Conservation (phyloP, 495 filamentous ascomycete genomes). For the Xylaria grammica region DNA sequence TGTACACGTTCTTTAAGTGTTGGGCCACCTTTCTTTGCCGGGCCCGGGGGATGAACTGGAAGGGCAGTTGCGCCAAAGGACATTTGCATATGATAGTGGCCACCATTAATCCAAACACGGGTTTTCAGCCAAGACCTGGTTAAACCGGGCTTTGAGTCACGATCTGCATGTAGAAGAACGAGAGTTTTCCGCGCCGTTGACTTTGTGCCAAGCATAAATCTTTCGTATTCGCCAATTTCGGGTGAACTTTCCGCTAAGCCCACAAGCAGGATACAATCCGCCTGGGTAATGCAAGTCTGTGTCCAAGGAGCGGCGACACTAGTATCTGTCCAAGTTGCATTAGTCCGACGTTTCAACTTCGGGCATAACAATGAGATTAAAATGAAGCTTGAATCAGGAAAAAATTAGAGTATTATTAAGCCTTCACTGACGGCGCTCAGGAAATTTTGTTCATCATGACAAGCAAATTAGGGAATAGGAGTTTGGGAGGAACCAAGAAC, state of each 20-base stretch:
- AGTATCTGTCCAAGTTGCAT: slow-evolving; percentile 62
- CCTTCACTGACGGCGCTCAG: slow-evolving; percentile 50
- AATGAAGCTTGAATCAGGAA: slow-evolving; percentile 41
- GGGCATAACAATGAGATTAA: background rate
- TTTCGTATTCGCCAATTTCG: slow-evolving; percentile 91
- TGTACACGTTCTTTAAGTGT: slow-evolving; percentile 92
- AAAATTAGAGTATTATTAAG: slow-evolving; percentile 53
- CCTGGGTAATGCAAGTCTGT: slow-evolving; percentile 95
- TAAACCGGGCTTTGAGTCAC: slow-evolving; percentile 82
- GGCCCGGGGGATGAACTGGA: slow-evolving; percentile 70
- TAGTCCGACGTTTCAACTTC: slow-evolving; percentile 18
- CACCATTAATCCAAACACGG: slow-evolving; percentile 97
- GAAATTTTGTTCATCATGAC: slow-evolving; percentile 50
- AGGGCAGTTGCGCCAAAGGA: slow-evolving; percentile 78
- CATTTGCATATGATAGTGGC: slow-evolving; percentile 98
- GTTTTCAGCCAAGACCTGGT: slow-evolving; percentile 92
- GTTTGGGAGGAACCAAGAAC: slow-evolving; percentile 27
- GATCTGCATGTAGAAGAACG: slow-evolving; percentile 89
- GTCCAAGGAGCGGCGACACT: slow-evolving; percentile 97
- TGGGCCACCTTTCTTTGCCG: slow-evolving; percentile 75
- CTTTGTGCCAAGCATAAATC: slow-evolving; percentile 95
- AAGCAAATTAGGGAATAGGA: slow-evolving; percentile 21
- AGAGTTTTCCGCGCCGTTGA: slow-evolving; percentile 94
- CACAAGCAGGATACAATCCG: slow-evolving; percentile 92
- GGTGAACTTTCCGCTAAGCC: slow-evolving; percentile 90